Evolutionary conservation across 345 rosid species (phyloP).

Genomic region (Trapa incisa): DNA sequence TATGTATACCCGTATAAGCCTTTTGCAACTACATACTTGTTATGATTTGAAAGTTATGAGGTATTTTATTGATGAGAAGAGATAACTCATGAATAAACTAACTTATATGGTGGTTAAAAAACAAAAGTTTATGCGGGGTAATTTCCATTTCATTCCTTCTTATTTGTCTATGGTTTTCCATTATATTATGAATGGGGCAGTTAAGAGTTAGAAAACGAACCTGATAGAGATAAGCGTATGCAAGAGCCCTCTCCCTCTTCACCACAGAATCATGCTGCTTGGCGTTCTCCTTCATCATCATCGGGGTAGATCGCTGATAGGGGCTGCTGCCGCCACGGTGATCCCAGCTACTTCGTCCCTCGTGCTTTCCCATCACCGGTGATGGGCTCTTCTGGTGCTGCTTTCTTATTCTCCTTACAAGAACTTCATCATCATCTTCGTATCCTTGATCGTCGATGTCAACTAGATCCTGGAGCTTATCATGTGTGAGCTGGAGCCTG

Average conservation of each 20-base stretch:
- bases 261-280: conserved; percentile 45
- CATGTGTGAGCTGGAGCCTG: conserved; percentile 50
- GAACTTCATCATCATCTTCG: conserved; percentile 13
- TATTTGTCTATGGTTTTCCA: neutral
- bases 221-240: conserved; percentile 87
- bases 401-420: conserved; percentile 12
- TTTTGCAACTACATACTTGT: too few relatives aligned
- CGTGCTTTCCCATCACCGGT: conserved; percentile 13
- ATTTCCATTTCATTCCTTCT: too few relatives aligned
- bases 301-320: conserved; percentile 20
- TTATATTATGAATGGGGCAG: neutral
- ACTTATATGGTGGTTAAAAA: too few relatives aligned
- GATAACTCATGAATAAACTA: too few relatives aligned
- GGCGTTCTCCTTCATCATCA: conserved; percentile 32
- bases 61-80: too few relatives aligned
- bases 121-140: too few relatives aligned
- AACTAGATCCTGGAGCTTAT: conserved; percentile 25
- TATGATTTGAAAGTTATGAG: too few relatives aligned
- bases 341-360: conserved; percentile 22
- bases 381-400: conserved; percentile 18
- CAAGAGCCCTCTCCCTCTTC: conserved; percentile 81
- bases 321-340: conserved; percentile 9
- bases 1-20: too few relatives aligned
- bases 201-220: conserved; percentile 16
- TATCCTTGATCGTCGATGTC: conserved; percentile 16